phyloP scores from a whole-genome alignment of 2,329 filamentous ascomycete species.

The Diplocarpon mali region DNA sequence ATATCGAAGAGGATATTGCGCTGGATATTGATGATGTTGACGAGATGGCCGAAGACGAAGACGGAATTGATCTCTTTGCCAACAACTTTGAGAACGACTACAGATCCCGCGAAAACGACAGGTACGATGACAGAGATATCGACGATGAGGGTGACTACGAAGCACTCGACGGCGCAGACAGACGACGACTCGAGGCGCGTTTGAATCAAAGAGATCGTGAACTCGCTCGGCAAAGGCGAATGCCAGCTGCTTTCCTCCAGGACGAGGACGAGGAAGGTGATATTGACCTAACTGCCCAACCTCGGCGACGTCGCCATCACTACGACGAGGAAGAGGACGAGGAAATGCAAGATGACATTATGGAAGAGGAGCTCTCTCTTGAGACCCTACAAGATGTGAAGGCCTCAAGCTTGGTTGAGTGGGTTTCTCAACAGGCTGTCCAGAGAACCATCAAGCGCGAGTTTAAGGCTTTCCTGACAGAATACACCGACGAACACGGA shows the following conservation, averaged over 20 bases:
- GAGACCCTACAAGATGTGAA: slow-evolving; percentile 91
- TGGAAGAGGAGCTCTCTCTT: slow-evolving; percentile 89
- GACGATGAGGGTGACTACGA: slow-evolving; percentile 72
- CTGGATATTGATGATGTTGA: slow-evolving; percentile 69
- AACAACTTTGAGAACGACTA: slow-evolving; percentile 66
- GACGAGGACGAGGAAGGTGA: slow-evolving; percentile 74
- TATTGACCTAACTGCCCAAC: slow-evolving; percentile 75
- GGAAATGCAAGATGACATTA: slow-evolving; percentile 82
- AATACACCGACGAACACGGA: slow-evolving; percentile 83
- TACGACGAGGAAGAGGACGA: slow-evolving; percentile 95
- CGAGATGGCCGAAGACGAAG: slow-evolving; percentile 71
- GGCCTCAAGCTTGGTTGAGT: slow-evolving; percentile 84
- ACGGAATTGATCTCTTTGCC: slow-evolving; percentile 68
- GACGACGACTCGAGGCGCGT: slow-evolving; percentile 61
- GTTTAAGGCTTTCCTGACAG: slow-evolving; percentile 94
- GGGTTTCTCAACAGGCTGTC: slow-evolving; percentile 83
- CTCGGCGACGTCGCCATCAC: slow-evolving; percentile 71
- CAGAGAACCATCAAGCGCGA: slow-evolving; percentile 90
- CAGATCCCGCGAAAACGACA: slow-evolving; percentile 52
- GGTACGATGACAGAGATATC: slow-evolving; percentile 59
- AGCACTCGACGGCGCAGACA: slow-evolving; percentile 52
- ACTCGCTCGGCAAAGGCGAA: slow-evolving; percentile 51
- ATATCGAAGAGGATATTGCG: slow-evolving; percentile 60
- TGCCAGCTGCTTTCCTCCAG: slow-evolving; percentile 63
- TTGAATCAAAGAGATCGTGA: slow-evolving; percentile 66